These are phyloP conservation scores for Hypericum androsaemum DNA, from an alignment of 345 rosid genomes.

Conservation along the genomic window DNA sequence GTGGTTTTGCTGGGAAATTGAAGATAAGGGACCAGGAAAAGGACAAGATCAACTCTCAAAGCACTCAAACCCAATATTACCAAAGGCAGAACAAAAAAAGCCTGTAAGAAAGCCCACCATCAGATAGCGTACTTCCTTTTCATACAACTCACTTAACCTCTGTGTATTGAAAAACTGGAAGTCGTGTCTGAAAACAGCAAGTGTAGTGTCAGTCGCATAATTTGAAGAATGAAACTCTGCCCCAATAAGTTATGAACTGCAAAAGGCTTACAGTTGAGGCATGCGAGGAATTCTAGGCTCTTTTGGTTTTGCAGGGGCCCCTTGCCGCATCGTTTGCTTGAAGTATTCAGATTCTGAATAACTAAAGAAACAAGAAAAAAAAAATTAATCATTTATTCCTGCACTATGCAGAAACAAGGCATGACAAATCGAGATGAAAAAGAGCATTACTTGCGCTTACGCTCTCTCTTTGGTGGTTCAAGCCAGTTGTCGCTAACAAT, in stretches of 20 bases:
- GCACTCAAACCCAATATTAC: constrained; percentile 1
- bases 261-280: constrained; percentile 77
- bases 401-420: constrained; percentile 1
- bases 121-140: constrained; percentile 93
- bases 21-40: background rate
- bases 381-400: background rate
- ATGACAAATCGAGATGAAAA: background rate
- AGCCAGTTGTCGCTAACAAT: constrained; percentile 93
- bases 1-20: constrained; percentile 66
- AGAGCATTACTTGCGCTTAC: constrained; percentile 82
- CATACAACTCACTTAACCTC: constrained; percentile 89
- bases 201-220: constrained; percentile 6
- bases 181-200: constrained; percentile 58
- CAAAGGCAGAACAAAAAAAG: constrained; percentile 5
- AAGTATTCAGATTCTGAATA: constrained; percentile 97
- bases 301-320: constrained; percentile 82
- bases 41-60: background rate
- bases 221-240: constrained; percentile 2
- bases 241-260: background rate
- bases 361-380: constrained; percentile 25
- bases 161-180: constrained; percentile 96
- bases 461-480: constrained; percentile 96
- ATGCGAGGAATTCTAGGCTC: constrained; percentile 99
- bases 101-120: constrained; percentile 49
- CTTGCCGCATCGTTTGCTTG: constrained; percentile 94